Evolutionary conservation across 768 basidiomycete genomes (phyloP).

Genomic region (Phylloporus arenicola): DNA sequence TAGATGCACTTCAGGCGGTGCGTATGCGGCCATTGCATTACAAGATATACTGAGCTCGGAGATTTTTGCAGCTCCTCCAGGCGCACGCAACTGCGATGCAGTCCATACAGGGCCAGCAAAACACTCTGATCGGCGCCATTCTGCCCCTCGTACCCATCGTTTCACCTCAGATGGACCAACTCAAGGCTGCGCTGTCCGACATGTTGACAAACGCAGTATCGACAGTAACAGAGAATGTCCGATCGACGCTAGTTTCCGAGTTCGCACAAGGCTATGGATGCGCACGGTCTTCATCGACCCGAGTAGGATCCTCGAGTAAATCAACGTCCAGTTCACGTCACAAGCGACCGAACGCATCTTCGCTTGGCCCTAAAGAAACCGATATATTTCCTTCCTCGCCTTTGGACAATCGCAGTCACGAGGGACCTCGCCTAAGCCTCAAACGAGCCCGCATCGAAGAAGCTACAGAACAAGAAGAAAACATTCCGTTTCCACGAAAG

Average conservation of each 20-base stretch:
- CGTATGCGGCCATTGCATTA: constrained; percentile 2
- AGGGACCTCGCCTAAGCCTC: background rate
- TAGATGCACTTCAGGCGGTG: constrained; percentile 54
- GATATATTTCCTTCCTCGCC: constrained; percentile 8
- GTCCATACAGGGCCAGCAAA: constrained; percentile 41
- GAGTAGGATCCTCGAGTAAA: background rate
- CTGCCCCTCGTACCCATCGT: constrained; percentile 57
- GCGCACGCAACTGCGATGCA: constrained; percentile 53
- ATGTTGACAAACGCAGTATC: constrained; percentile 16
- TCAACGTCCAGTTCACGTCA: background rate
- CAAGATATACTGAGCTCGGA: constrained; percentile 7
- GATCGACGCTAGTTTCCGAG: constrained; percentile 9
- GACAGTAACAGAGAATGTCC: constrained; percentile 14
- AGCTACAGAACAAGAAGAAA: background rate
- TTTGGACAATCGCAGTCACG: constrained; percentile 1
- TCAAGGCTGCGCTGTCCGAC: constrained; percentile 16
- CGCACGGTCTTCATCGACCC: constrained; percentile 3
- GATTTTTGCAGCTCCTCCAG: constrained; percentile 40
- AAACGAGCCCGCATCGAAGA: constrained; percentile 18
- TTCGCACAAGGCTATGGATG: background rate
- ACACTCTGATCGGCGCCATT: constrained; percentile 39
- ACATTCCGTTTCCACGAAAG: constrained; percentile 5
- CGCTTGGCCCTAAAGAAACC: background rate
- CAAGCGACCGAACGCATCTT: background rate
- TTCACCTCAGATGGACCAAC: constrained; percentile 45